phyloP scores from a whole-genome alignment of 768 basidiomycete species.

The Boletus tylopilopsis region DNA sequence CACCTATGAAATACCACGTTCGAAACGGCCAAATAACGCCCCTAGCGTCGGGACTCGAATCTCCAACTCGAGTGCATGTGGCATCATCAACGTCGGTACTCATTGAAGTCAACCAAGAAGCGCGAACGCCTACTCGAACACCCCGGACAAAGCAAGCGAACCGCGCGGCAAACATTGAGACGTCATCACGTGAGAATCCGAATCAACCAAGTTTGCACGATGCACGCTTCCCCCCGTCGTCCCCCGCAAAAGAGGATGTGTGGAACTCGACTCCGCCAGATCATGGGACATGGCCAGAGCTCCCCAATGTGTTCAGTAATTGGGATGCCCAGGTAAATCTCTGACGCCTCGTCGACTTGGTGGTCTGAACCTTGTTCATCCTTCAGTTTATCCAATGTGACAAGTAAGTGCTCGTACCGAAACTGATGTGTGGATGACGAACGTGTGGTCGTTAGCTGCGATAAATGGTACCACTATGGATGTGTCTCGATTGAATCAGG shows the following conservation, averaged over 20 bases:
- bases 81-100: neutral
- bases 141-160: neutral
- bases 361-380: neutral
- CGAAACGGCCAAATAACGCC: constrained; percentile 16
- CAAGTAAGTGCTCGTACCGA: constrained; percentile 19
- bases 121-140: neutral
- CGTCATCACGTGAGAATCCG: neutral
- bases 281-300: constrained; percentile 14
- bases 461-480: constrained; percentile 50
- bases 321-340: constrained; percentile 24
- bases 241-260: neutral
- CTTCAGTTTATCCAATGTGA: constrained; percentile 35
- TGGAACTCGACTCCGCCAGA: neutral
- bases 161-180: neutral
- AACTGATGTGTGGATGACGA: neutral
- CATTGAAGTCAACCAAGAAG: neutral
- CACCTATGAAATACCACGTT: constrained; percentile 7
- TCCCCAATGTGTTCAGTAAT: constrained; percentile 5
- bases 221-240: neutral
- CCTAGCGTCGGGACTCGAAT: neutral
- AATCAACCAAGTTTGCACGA: neutral
- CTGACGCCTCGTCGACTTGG: neutral
- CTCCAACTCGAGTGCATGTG: neutral
- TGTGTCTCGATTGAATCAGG: constrained; percentile 40
- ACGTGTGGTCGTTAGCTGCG: constrained; percentile 30